phyloP scores from a whole-genome alignment of 192 early-diverging fungal species.

The Coemansia aciculifera region DNA sequence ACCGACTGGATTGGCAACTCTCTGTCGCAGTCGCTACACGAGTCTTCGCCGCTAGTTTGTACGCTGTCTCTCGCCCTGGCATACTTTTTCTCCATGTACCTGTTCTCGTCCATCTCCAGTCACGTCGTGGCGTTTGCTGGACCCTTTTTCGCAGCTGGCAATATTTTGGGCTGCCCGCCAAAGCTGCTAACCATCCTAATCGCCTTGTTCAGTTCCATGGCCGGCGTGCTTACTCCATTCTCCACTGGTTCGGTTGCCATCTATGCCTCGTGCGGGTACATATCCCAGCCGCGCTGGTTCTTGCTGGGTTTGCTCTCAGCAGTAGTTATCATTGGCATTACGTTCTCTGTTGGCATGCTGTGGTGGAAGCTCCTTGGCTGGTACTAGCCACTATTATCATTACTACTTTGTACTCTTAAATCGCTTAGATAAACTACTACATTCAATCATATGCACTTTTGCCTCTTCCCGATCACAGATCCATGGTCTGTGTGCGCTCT shows the following conservation, averaged over 20 bases:
- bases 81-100: slow-evolving; percentile 71
- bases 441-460: not conserved
- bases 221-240: slow-evolving; percentile 59
- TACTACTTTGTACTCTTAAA: not conserved
- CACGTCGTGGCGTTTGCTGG: slow-evolving; percentile 71
- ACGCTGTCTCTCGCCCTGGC: slow-evolving; percentile 54
- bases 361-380: slow-evolving; percentile 77
- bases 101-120: slow-evolving; percentile 73
- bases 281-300: slow-evolving; percentile 65
- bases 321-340: slow-evolving; percentile 56
- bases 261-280: slow-evolving; percentile 62
- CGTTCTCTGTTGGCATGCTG: slow-evolving; percentile 62
- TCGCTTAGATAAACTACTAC: not conserved
- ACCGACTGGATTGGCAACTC: slow-evolving; percentile 64
- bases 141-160: slow-evolving; percentile 73
- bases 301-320: slow-evolving; percentile 58
- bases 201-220: slow-evolving; percentile 65
- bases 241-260: slow-evolving; percentile 61
- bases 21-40: slow-evolving; percentile 48
- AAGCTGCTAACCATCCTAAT: slow-evolving; percentile 59
- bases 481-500: not conserved
- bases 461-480: not conserved
- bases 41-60: slow-evolving; percentile 43
- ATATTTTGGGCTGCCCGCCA: slow-evolving; percentile 60
- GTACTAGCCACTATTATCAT: slow-evolving; percentile 18